Conservation (phyloP, 2,329 filamentous ascomycete species). For the Thelonectria olida region DNA sequence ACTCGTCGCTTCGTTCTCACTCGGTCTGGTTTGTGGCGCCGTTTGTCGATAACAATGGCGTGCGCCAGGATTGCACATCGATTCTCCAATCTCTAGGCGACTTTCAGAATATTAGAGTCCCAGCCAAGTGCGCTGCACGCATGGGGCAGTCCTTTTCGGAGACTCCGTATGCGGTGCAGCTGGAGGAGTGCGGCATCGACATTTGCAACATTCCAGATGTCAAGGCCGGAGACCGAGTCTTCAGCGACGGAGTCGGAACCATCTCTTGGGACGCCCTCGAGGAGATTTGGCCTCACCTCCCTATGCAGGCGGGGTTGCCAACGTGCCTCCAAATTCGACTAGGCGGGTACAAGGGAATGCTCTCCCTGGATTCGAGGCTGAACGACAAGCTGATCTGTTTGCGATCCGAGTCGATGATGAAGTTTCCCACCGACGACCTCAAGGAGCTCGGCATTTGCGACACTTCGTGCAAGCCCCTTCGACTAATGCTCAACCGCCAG, state of each 20-base stretch:
- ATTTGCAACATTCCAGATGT: constrained; percentile 59
- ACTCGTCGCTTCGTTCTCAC: constrained; percentile 78
- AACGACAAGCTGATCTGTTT: constrained; percentile 67
- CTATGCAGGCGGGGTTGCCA: constrained; percentile 57
- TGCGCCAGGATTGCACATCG: constrained; percentile 47
- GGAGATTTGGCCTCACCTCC: constrained; percentile 66
- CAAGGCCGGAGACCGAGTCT: constrained; percentile 64
- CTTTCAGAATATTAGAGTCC: constrained; percentile 60
- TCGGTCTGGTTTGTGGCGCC: constrained; percentile 71
- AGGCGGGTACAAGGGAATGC: constrained; percentile 80
- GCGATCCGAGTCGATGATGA: constrained; percentile 78
- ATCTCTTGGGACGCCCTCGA: constrained; percentile 70
- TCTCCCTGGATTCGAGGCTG: constrained; percentile 73
- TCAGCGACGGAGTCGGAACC: constrained; percentile 83
- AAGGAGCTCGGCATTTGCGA: constrained; percentile 77
- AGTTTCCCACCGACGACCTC: constrained; percentile 69
- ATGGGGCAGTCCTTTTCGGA: constrained; percentile 79
- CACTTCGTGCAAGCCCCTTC: constrained; percentile 71
- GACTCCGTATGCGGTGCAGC: constrained; percentile 69
- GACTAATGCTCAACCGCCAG: constrained; percentile 78
- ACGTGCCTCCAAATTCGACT: constrained; percentile 80
- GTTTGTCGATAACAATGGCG: constrained; percentile 49
- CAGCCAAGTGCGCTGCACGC: constrained; percentile 66
- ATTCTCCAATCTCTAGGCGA: constrained; percentile 61
- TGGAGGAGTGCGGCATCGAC: constrained; percentile 50